Base-by-base conservation (phyloP, 2,329 filamentous ascomycete species). In the Epichloe sp. region DNA sequence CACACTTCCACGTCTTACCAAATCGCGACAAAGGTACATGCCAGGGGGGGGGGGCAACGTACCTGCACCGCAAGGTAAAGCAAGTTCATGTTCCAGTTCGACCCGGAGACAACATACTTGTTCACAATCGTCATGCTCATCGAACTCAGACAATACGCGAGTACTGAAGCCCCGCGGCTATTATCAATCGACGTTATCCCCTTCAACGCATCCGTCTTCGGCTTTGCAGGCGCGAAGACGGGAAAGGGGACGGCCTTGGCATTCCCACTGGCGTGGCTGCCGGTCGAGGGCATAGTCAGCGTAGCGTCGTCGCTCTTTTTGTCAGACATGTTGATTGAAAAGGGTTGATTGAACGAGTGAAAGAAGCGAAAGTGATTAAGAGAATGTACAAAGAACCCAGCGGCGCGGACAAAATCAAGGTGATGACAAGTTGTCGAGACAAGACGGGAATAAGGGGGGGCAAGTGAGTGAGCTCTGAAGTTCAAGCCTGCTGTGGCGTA, bases 81-180 rank as follows among this genome's bases (percentile, higher is more conserved):
- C 70, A 97, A 95, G 71, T 94, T 95, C 63, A 98, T 72, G 71
- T 98, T 98, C 80, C 94, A 98, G 58, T 85, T 79, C 47, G 79
- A 77, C 53, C 91, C 93, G 10, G 88, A 96, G 44, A 98, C 81
- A 56, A 96, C 90, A 68, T 94, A 98, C 77, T 98, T 98, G 74
- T 98, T 98, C 68, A 94, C 93, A 19, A 96, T 87, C 5, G 93
- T 98, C 93, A 98, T 98, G 68, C 91, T 79, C 65, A 98, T 98
- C n/a, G 90, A 96, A 51, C 91, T 87, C 62, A 86, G 75, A 69
- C 93, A 98, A 75, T 98, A 98, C 46, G 87, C 82, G 57, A 95
- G 65, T 60, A 98, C 86, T 21, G 91, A 89, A 44, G 93, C 67
- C 44, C 80, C 74, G 15, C 89, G 87, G 68, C 82, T 93, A 70